Conservation (phyloP, 148 eudicot species). For the Vaccinium vitisidaea region DNA sequence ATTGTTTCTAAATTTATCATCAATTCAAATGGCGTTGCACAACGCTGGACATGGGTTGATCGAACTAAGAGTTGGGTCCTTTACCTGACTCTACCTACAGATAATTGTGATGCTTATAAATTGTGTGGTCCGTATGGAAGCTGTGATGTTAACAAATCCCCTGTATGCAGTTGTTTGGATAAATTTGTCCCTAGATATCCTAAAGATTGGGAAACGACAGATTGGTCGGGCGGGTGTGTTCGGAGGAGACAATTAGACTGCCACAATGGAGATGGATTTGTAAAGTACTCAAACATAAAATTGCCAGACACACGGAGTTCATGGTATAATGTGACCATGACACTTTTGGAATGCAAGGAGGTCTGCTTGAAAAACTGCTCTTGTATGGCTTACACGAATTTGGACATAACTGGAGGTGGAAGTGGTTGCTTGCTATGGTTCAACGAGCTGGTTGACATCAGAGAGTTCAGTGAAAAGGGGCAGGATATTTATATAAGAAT, state of each 20-base stretch:
- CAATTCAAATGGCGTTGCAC: not conserved
- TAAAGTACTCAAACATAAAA: slow-evolving; percentile 26
- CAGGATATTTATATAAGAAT: slow-evolving; percentile 36
- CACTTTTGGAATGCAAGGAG: slow-evolving; percentile 27
- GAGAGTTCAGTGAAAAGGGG: slow-evolving; percentile 26
- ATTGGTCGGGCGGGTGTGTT: slow-evolving; percentile 42
- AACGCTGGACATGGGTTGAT: slow-evolving; percentile 7
- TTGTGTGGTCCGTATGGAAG: slow-evolving; percentile 23
- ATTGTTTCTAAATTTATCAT: slow-evolving; percentile 10
- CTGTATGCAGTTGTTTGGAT: slow-evolving; percentile 26
- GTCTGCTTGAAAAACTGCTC: slow-evolving; percentile 37
- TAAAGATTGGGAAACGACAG: slow-evolving; percentile 17
- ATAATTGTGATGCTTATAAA: too few species aligned
- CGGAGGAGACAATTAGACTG: slow-evolving; percentile 26
- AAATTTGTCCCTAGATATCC: slow-evolving; percentile 25
- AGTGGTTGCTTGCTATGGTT: slow-evolving; percentile 51
- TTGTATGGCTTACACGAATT: slow-evolving; percentile 41
- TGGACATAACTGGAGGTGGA: slow-evolving; percentile 25
- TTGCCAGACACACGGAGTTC: slow-evolving; percentile 33
- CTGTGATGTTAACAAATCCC: slow-evolving; percentile 13
- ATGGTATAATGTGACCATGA: slow-evolving; percentile 40
- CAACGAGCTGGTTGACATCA: slow-evolving; percentile 31
- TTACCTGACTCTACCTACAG: not conserved
- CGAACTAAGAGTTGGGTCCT: not conserved
- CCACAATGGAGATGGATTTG: slow-evolving; percentile 31